phyloP scores from a whole-genome alignment of 2,329 filamentous ascomycete species.

The Colletotrichum coccodes region DNA sequence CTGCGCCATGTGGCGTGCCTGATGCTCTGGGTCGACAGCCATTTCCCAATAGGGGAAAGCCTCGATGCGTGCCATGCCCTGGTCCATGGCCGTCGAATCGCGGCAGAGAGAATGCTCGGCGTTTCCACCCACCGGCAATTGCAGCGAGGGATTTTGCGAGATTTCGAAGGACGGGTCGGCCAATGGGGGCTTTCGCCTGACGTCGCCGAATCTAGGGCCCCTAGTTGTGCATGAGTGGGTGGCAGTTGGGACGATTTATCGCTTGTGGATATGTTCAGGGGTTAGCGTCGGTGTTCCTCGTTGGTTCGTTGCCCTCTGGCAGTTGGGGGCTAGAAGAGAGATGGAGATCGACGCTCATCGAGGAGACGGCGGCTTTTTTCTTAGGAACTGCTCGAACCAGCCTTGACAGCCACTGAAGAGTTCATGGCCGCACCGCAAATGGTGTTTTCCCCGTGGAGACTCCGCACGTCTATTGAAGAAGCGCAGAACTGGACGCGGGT shows the following conservation, averaged over 20 bases:
- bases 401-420: neutral
- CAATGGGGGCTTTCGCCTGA: constrained; percentile 9
- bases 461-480: neutral
- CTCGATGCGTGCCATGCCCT: neutral
- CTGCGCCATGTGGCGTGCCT: constrained; percentile 29
- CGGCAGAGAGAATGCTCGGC: constrained; percentile 13
- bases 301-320: neutral
- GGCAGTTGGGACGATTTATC: constrained; percentile 8
- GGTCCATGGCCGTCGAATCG: constrained; percentile 16
- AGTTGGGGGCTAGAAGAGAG: neutral
- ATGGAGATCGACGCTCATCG: neutral
- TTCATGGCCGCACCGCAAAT: neutral
- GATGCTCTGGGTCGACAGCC: neutral
- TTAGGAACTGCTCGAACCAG: neutral
- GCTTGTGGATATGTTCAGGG: constrained; percentile 12
- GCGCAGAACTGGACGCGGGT: neutral
- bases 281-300: neutral
- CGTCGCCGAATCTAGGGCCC: constrained; percentile 19
- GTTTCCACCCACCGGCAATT: constrained; percentile 22
- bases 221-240: neutral
- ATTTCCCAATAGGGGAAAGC: constrained; percentile 5
- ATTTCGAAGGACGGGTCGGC: constrained; percentile 9
- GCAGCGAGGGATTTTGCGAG: constrained; percentile 28
- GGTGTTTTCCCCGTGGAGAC: neutral
- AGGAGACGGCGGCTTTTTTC: neutral